These are phyloP conservation scores for Isatis tinctoria DNA, from an alignment of 345 rosid genomes.

Conservation along the genomic window DNA sequence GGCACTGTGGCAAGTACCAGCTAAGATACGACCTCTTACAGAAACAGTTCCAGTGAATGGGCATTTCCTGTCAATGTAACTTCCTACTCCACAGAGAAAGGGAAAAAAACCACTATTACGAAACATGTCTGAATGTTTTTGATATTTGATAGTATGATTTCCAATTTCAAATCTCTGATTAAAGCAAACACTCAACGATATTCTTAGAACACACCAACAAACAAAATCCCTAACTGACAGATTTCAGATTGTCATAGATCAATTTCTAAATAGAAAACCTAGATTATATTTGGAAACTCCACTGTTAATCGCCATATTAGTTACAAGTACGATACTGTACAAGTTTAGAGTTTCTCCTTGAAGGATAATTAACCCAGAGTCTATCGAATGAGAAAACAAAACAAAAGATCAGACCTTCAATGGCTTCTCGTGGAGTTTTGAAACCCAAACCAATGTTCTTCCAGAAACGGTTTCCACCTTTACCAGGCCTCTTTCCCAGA, in stretches of 20 bases:
- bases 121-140: neutral
- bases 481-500: too few relatives aligned
- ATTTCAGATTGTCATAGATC: neutral
- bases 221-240: too few relatives aligned
- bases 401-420: constrained; percentile 53
- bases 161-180: neutral
- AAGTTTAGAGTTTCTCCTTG: neutral
- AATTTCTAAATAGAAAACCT: neutral
- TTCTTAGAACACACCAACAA: too few relatives aligned
- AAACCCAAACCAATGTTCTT: too few relatives aligned
- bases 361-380: neutral
- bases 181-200: neutral
- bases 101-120: neutral
- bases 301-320: neutral
- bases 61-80: constrained; percentile 83
- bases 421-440: constrained; percentile 87
- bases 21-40: too few relatives aligned
- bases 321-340: neutral
- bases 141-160: neutral
- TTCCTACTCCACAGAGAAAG: constrained; percentile 48
- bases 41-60: constrained; percentile 92
- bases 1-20: constrained; percentile 89
- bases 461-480: too few relatives aligned
- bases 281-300: neutral
- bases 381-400: neutral